These are phyloP conservation scores for Platanthera guangdongensis DNA, from an alignment of 106 monocot genomes.

Conservation along the genomic window DNA sequence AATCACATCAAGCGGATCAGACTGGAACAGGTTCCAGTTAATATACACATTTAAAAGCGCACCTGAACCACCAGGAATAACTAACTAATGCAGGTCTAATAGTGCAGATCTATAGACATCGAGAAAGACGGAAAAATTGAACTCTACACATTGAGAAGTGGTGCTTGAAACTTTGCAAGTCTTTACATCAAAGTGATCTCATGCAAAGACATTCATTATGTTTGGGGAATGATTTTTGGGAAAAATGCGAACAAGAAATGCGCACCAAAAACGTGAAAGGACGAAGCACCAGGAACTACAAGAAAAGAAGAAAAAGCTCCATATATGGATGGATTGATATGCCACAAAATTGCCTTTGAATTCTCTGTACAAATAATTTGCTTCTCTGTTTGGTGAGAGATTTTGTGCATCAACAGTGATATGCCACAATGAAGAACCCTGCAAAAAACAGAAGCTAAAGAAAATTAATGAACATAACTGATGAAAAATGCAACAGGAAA, in stretches of 20 bases:
- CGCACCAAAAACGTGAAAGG: too few relatives aligned
- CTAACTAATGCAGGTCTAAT: too few relatives aligned
- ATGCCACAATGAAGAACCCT: background rate
- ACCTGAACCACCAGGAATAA: too few relatives aligned
- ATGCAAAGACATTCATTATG: background rate
- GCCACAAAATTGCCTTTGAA: background rate
- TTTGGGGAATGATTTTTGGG: background rate
- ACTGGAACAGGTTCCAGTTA: background rate
- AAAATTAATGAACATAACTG: background rate
- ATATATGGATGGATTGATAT: too few relatives aligned
- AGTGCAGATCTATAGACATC: background rate
- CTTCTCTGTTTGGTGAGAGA: background rate
- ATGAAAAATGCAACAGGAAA: background rate
- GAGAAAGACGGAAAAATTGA: background rate
- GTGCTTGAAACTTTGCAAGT: background rate
- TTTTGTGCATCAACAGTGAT: background rate
- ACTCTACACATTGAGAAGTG: background rate
- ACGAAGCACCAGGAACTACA: too few relatives aligned
- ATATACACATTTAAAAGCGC: too few relatives aligned
- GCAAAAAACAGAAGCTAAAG: background rate
- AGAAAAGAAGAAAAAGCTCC: too few relatives aligned
- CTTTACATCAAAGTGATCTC: background rate
- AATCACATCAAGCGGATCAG: background rate
- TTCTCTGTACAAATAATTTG: background rate
- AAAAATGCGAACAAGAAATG: background rate